A percentile compares a stretch with the other conserved stretches of the same genome.
These are phyloP conservation scores for Hygrophila difformis DNA, from an alignment of 257 asterid genomes.

Conservation along the genomic window DNA sequence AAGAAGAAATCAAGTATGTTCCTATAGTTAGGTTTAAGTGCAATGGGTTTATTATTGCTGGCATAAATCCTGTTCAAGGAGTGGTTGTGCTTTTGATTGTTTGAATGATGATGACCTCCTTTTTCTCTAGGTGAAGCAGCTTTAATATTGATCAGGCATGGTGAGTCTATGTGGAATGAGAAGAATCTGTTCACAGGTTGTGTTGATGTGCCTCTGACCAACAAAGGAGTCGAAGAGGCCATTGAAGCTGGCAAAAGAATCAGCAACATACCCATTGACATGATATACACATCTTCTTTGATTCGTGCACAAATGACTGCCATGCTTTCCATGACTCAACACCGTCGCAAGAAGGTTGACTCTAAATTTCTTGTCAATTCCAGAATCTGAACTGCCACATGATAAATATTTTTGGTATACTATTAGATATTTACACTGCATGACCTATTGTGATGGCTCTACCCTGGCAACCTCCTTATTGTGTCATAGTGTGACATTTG, in stretches of 20 bases:
- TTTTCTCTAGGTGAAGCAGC: constrained; percentile 72
- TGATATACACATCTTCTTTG: constrained; percentile 80
- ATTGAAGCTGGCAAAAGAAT: constrained; percentile 93
- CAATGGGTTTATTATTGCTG: no score
- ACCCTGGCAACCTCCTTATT: no score
- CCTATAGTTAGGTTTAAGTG: no score
- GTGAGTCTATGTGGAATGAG: constrained; percentile 99
- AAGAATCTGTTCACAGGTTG: constrained; percentile 97
- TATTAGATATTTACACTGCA: no score
- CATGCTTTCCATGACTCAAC: constrained; percentile 99
- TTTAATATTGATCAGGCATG: constrained; percentile 85
- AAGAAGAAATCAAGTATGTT: constrained; percentile 69
- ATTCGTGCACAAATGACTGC: constrained; percentile 99
- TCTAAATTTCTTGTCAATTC: no score
- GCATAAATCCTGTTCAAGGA: no score
- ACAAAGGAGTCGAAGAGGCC: constrained; percentile 95
- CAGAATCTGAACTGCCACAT: no score
- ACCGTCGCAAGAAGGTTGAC: constrained; percentile 87
- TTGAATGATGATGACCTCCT: no score
- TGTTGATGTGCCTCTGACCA: constrained; percentile 91
- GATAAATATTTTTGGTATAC: no score
- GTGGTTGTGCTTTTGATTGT: no score
- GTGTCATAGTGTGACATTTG: no score
- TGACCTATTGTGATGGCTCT: no score
- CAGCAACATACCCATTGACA: constrained; percentile 89